Conservation (phyloP, 2,329 filamentous ascomycete species). For the Pezicula neosporulosa region DNA sequence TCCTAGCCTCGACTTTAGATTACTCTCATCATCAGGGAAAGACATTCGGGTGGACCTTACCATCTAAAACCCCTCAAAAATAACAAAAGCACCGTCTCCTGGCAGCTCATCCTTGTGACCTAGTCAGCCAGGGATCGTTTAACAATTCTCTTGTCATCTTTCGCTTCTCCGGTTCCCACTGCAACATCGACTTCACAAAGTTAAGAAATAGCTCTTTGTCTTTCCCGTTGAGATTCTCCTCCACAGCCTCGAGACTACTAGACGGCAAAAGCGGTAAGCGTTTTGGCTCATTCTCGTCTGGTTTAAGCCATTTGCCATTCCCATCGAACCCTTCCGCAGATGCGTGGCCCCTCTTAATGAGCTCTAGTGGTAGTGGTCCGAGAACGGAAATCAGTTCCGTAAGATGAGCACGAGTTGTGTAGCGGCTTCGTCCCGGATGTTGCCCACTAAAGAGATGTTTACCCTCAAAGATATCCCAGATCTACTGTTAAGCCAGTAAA, state of each 20-base stretch:
- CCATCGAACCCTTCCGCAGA: slow-evolving; percentile 11
- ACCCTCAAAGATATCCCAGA: slow-evolving; percentile 16
- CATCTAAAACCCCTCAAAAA: background rate
- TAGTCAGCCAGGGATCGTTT: slow-evolving; percentile 11
- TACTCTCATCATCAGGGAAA: background rate
- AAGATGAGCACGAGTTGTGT: slow-evolving; percentile 15
- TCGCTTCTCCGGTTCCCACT: slow-evolving; percentile 15
- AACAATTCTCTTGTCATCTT: slow-evolving; percentile 12
- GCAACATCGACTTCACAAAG: slow-evolving; percentile 13
- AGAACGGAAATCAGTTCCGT: slow-evolving; percentile 15
- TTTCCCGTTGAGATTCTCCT: slow-evolving; percentile 11
- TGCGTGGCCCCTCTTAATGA: slow-evolving; percentile 4
- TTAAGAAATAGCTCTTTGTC: slow-evolving; percentile 13
- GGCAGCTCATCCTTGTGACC: slow-evolving; percentile 5
- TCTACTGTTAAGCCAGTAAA: slow-evolving; percentile 7
- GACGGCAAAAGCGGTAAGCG: slow-evolving; percentile 11
- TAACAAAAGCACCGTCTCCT: background rate
- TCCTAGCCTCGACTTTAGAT: background rate
- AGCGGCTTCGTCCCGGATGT: slow-evolving; percentile 8
- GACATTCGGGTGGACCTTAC: too few relatives aligned
- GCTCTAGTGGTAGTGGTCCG: slow-evolving; percentile 12
- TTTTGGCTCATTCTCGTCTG: slow-evolving; percentile 9
- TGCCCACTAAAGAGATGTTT: slow-evolving; percentile 12
- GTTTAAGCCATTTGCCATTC: slow-evolving; percentile 11
- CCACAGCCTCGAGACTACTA: slow-evolving; percentile 11